Evolutionary conservation across 306 rosid genomes (phyloP).

Genomic region (Citrullus colocynthis): DNA sequence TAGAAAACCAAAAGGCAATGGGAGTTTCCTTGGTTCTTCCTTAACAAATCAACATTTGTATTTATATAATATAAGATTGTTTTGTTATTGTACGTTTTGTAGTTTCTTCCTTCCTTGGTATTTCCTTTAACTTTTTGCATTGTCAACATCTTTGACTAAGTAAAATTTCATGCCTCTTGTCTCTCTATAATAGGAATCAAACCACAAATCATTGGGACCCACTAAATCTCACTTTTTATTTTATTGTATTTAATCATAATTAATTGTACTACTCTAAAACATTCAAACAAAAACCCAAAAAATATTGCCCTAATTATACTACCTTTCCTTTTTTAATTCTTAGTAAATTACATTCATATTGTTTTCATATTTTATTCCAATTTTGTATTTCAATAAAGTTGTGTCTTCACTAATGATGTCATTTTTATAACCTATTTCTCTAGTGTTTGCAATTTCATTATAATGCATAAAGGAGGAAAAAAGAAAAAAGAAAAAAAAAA

Average conservation of each 20-base stretch:
- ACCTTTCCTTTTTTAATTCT: not conserved
- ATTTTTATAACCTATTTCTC: not conserved
- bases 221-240: not conserved
- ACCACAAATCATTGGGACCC: not conserved
- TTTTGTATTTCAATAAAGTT: not conserved
- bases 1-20: not conserved
- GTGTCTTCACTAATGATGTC: not conserved
- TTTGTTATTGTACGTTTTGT: not conserved
- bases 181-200: not conserved
- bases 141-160: conserved; percentile 3
- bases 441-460: not conserved
- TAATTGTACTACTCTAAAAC: not conserved
- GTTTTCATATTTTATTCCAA: not conserved
- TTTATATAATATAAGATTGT: not conserved
- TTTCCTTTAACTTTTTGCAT: not conserved
- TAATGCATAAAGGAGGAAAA: not conserved
- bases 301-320: no score
- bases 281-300: no score
- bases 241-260: not conserved
- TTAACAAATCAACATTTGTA: not conserved
- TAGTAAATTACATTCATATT: not conserved
- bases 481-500: no score
- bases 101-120: not conserved
- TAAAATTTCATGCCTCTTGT: not conserved
- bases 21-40: not conserved